Conservation (phyloP, 2,329 filamentous ascomycete genomes). For the Paramyrothecium roridum region DNA sequence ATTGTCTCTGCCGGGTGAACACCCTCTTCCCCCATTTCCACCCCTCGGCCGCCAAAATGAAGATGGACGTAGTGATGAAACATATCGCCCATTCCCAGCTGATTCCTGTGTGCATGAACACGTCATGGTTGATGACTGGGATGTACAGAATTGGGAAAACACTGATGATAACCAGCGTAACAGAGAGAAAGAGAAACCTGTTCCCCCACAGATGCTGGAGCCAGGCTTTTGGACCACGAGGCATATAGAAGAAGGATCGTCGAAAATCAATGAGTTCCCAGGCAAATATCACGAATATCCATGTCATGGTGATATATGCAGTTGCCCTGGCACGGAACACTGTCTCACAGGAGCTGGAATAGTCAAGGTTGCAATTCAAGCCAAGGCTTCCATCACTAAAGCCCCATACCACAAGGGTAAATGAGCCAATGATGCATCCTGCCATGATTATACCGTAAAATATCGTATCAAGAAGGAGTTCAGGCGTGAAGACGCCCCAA, state of each 20-base stretch:
- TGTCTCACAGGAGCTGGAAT: conserved; percentile 47
- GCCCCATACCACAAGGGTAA: conserved; percentile 57
- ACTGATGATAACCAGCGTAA: too few relatives aligned
- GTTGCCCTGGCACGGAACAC: conserved; percentile 65
- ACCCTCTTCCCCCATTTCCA: too few relatives aligned
- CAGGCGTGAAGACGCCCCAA: conserved; percentile 59
- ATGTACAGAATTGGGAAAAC: too few relatives aligned
- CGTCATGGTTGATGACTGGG: too few relatives aligned
- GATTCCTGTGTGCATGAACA: too few relatives aligned
- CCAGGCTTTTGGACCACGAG: too few relatives aligned
- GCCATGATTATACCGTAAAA: conserved; percentile 65
- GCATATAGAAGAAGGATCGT: conserved; percentile 63
- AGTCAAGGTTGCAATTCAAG: conserved; percentile 52
- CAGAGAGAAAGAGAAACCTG: too few relatives aligned
- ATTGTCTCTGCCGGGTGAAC: too few relatives aligned
- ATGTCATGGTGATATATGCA: conserved; percentile 64
- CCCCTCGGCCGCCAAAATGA: too few relatives aligned
- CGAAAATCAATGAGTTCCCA: conserved; percentile 68
- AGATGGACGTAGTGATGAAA: too few relatives aligned
- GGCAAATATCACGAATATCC: conserved; percentile 65
- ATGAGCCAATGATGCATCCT: conserved; percentile 53
- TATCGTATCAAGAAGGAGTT: conserved; percentile 61
- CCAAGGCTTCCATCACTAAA: conserved; percentile 51
- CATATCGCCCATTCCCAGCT: too few relatives aligned
- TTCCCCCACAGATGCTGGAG: too few relatives aligned